Evolutionary conservation across 495 filamentous ascomycete species (phyloP).

Genomic region (Filosporella fistucella): DNA sequence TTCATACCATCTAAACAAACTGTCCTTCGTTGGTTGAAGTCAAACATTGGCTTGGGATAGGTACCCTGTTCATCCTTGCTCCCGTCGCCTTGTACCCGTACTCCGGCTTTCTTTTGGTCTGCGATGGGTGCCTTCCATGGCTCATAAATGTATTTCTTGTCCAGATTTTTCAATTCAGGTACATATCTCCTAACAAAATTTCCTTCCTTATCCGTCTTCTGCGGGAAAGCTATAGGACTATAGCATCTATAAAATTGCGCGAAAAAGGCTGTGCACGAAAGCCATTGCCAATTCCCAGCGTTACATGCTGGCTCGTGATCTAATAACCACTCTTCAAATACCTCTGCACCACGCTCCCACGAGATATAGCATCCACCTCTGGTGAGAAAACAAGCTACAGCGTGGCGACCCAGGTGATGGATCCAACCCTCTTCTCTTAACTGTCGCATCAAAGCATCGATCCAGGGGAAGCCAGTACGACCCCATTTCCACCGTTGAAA

Average conservation of each 20-base stretch:
- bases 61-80: conserved; percentile 22
- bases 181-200: conserved; percentile 54
- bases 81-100: conserved; percentile 25
- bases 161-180: conserved; percentile 53
- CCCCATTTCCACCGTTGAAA: conserved; percentile 62
- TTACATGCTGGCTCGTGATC: conserved; percentile 70
- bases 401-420: conserved; percentile 67
- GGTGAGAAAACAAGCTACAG: conserved; percentile 69
- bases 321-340: conserved; percentile 67
- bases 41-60: conserved; percentile 71
- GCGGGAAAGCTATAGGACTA: conserved; percentile 58
- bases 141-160: conserved; percentile 68
- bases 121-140: conserved; percentile 62
- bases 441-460: conserved; percentile 73
- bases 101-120: conserved; percentile 56
- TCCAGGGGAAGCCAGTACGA: conserved; percentile 66
- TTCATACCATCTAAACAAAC: conserved; percentile 61
- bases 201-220: conserved; percentile 63
- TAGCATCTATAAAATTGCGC: conserved; percentile 63
- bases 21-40: conserved; percentile 53
- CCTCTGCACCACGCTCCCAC: conserved; percentile 70
- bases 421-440: conserved; percentile 68
- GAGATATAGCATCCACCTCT: conserved; percentile 67
- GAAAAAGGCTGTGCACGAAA: conserved; percentile 68
- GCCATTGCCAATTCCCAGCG: conserved; percentile 70